Conservation (phyloP, 352 stramenopile genomes). For the Phytopythium helicoides region DNA sequence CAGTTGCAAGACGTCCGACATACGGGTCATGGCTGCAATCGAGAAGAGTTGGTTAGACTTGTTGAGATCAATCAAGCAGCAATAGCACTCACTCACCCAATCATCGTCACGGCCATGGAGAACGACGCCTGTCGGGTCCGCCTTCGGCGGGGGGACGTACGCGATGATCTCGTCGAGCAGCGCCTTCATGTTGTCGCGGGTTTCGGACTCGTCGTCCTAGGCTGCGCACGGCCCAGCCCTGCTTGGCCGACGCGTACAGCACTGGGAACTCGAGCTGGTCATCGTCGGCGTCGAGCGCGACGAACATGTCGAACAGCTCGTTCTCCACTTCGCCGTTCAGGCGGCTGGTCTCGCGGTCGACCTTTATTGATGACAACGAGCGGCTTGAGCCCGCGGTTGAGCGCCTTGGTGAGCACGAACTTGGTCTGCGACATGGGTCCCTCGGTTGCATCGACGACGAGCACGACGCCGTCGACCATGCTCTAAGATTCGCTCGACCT, state of each 20-base stretch:
- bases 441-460: slow-evolving; percentile 97
- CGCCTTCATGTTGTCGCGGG: slow-evolving; percentile 89
- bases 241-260: slow-evolving; percentile 94
- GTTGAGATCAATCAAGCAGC: background rate
- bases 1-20: slow-evolving; percentile 96
- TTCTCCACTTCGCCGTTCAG: slow-evolving; percentile 95
- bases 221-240: slow-evolving; percentile 94
- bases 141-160: slow-evolving; percentile 89
- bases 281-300: slow-evolving; percentile 91
- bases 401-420: slow-evolving; percentile 97
- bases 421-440: slow-evolving; percentile 98
- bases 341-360: slow-evolving; percentile 91
- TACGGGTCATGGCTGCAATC: slow-evolving; percentile 95
- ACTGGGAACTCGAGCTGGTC: slow-evolving; percentile 97
- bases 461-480: slow-evolving; percentile 97
- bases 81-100: slow-evolving; percentile 37
- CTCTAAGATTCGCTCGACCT: slow-evolving; percentile 97
- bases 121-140: slow-evolving; percentile 84
- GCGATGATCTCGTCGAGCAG: slow-evolving; percentile 97
- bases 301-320: slow-evolving; percentile 97
- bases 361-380: slow-evolving; percentile 99
- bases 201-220: slow-evolving; percentile 68
- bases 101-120: slow-evolving; percentile 96
- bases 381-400: slow-evolving; percentile 91
- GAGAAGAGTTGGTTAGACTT: background rate